Percentiles rank a stretch among this genome's conserved stretches.
Evolutionary conservation across 768 basidiomycete genomes (phyloP).

Genomic region (Leucosporidium creatinivorum): DNA sequence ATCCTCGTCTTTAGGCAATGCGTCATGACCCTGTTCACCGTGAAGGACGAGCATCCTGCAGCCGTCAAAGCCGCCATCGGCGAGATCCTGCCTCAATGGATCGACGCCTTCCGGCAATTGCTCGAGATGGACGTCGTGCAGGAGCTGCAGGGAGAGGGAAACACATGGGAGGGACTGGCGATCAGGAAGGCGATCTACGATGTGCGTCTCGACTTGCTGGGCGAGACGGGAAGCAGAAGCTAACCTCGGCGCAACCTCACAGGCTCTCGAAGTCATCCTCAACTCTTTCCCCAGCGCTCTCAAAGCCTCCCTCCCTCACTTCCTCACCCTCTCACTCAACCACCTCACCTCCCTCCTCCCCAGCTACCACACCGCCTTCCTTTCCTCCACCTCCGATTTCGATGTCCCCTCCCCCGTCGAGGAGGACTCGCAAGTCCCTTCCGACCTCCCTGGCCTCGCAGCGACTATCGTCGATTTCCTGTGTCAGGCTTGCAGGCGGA

Average conservation of each 20-base stretch:
- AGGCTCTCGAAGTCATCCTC: conserved; percentile 74
- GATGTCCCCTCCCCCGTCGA: conserved; percentile 57
- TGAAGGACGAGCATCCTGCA: conserved; percentile 84
- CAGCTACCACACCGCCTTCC: conserved; percentile 41
- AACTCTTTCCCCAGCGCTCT: conserved; percentile 73
- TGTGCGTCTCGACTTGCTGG: conserved; percentile 45
- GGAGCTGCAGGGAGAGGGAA: conserved; percentile 52
- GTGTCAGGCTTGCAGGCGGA: conserved; percentile 57
- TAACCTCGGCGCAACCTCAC: conserved; percentile 3
- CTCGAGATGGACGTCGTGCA: conserved; percentile 56
- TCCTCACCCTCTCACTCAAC: conserved; percentile 38
- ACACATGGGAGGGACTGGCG: conserved; percentile 72
- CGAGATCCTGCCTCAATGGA: conserved; percentile 77
- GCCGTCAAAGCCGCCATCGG: conserved; percentile 74
- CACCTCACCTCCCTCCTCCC: conserved; percentile 57
- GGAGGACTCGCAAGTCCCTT: conserved; percentile 56
- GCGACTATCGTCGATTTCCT: conserved; percentile 76
- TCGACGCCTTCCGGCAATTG: conserved; percentile 78
- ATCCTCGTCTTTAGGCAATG: conserved; percentile 87
- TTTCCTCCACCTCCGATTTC: conserved; percentile 39
- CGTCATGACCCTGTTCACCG: conserved; percentile 81
- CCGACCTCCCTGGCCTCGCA: conserved; percentile 59
- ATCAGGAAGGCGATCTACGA: conserved; percentile 78
- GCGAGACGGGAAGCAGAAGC: not conserved
- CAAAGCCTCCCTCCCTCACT: conserved; percentile 45